Base-by-base conservation (phyloP, 305 asterid species). In the Fraxinus baroniana region DNA sequence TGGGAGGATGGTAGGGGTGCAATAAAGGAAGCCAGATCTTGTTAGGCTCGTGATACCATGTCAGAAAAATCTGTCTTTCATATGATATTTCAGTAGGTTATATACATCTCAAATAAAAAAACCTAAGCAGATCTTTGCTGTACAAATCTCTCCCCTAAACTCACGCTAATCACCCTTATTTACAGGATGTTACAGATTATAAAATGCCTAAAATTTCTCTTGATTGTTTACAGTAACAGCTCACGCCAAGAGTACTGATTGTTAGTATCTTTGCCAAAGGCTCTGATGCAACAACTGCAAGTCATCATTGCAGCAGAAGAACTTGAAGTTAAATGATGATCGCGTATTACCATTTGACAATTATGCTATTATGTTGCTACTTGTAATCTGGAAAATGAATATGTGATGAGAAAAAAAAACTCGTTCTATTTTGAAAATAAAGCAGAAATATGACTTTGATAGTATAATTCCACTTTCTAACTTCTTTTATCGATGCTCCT, bases 281-380 rank as follows among this genome's bases (percentile, higher is more conserved):
- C 81, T 81, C 79, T 85, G 79, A 78, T 89, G 49, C 93, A 90
- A 80, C 96, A 92, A 87, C 83, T 97, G 84, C 97, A 89, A 91
- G 97, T 93, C 72, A 87, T 87, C 78, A 86, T 95, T 62, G 86
- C 91, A 66, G 97, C 97, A 79, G 94, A 89, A 83, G 98, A 93
- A 85, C 84, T 90, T 84, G 97, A 96, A 77, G 89, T 95, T 28
- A 91, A 88, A 89, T 97, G 90, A 44, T 44, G 55, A 44, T 44
- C n/a, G n/a, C 55, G 55, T 44, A 4, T 12, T 44, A 0, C 55
- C n/a, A 44, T 44, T 37, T 44, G 55, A 44, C 12, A 44, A 44
- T 44, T 17, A 12, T 12, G 55, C 55, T 44, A 44, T 12, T 44
- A 2, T 44, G 55, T 12, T 44, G 55, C n/a, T 44, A 3, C 55